Base-by-base conservation (phyloP, 148 eudicot species). In the Nepenthes gracilis region DNA sequence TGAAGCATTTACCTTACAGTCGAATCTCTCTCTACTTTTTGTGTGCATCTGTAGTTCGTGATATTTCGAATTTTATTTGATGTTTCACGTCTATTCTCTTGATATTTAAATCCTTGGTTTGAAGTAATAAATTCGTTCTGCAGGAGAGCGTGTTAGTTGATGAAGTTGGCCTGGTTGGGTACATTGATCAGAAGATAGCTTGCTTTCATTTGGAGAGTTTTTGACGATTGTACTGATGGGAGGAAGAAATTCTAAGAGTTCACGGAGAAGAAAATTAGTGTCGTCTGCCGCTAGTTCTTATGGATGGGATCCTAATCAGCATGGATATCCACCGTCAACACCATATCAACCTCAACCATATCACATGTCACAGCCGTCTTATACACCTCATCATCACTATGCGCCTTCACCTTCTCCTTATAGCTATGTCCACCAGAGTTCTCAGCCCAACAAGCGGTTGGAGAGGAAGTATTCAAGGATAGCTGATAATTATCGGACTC, bases 401-500 rank as follows among this genome's bases (percentile, higher is more conserved):
- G 23, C 14, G 55, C 55, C 55, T 52, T 52, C 55, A 12, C 55
- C 55, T 52, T 52, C 15, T 52, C 32, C 32, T 52, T 54, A 54
- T 55, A 14, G 59, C 5, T 54, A 55, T 53, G 58, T 47, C 11
- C 51, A 33, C 10, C 50, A n/a, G 5, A 48, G 12, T 38, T 47
- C 67, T 64, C 51, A 35, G 1, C 36, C n/a, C 59, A 64, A 64
- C 13, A 70, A 64, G 68, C 49, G 36, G 55, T 23, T 70, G 33
- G 74, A 70, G 50, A 57, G 68, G 68, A 70, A 59, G 15, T 70
- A 63, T 52, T 70, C 74, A 2, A 70, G 74, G 58, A 70, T 70
- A 13, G 59, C 74, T 58, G 74, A 70, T 70, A 65, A 70, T 32
- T 70, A 64, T 56, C 67, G 67, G 14, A 64, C 67, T 54, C 9